Conservation (phyloP, 352 stramenopile species). For the Phytophthora pistaciae region DNA sequence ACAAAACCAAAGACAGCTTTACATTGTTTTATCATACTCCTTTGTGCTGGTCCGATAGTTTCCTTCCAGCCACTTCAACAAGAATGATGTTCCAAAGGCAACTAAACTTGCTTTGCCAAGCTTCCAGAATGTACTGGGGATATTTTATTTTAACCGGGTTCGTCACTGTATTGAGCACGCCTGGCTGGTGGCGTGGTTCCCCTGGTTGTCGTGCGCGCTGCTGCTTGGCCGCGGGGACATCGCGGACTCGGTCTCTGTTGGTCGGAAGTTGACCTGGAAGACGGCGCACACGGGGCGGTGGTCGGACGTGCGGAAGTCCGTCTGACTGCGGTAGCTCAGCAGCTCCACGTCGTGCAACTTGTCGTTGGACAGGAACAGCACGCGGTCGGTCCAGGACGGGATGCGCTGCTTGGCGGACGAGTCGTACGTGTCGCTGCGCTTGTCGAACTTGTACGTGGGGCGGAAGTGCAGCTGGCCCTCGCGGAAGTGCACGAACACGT, state of each 20-base stretch:
- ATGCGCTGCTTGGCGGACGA: conserved; percentile 95
- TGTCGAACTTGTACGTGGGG: conserved; percentile 98
- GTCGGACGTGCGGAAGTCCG: conserved; percentile 76
- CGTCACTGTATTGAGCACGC: conserved; percentile 25
- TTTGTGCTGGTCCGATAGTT: not conserved
- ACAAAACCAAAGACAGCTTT: not conserved
- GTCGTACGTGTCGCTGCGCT: conserved; percentile 92
- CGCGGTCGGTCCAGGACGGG: conserved; percentile 96
- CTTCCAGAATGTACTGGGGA: not conserved
- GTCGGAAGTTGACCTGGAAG: conserved; percentile 65
- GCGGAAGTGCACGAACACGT: conserved; percentile 90
- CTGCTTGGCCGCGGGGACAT: conserved; percentile 14
- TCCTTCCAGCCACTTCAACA: not conserved
- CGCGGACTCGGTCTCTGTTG: not conserved
- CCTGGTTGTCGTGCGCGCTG: not conserved
- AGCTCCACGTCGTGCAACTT: conserved; percentile 60
- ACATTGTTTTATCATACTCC: not conserved
- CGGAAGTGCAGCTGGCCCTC: conserved; percentile 94
- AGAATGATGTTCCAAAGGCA: not conserved
- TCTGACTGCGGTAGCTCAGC: conserved; percentile 73
- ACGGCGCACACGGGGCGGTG: conserved; percentile 74
- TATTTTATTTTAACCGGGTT: not conserved
- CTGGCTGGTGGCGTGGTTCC: conserved; percentile 27
- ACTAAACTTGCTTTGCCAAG: not conserved
- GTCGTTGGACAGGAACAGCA: conserved; percentile 85